A percentile compares a stretch with the other conserved stretches of the same genome.
phyloP scores from a whole-genome alignment of 352 stramenopile genomes.

The Pythium utonaiense region DNA sequence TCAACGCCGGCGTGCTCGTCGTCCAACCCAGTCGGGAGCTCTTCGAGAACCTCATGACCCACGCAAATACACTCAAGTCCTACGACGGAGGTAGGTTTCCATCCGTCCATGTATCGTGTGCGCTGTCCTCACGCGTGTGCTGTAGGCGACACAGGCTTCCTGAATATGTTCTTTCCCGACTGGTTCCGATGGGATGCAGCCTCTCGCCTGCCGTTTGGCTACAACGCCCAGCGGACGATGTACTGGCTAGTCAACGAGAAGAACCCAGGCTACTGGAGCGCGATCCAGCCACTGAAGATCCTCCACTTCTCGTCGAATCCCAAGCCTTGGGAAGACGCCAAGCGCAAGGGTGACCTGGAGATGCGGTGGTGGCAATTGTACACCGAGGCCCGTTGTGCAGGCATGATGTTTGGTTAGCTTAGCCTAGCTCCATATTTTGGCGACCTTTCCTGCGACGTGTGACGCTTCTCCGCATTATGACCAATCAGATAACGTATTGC shows the following conservation, averaged over 20 bases:
- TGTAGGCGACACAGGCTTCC: constrained; percentile 70
- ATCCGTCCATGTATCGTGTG: not conserved
- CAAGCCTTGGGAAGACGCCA: constrained; percentile 39
- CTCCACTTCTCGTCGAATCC: constrained; percentile 40
- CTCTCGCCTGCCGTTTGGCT: constrained; percentile 63
- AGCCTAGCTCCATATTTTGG: not conserved
- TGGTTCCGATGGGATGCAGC: constrained; percentile 56
- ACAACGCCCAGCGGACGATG: constrained; percentile 83
- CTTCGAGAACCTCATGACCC: constrained; percentile 53
- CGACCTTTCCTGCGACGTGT: constrained; percentile 10
- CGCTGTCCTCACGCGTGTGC: not conserved
- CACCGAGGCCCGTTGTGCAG: constrained; percentile 26
- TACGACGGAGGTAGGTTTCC: constrained; percentile 62
- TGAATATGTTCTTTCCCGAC: constrained; percentile 79
- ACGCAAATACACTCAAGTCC: constrained; percentile 37
- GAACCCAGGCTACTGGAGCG: constrained; percentile 71
- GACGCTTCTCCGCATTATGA: not conserved
- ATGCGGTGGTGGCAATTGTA: constrained; percentile 46
- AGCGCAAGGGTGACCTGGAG: constrained; percentile 39
- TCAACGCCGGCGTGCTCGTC: constrained; percentile 83
- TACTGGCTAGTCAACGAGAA: constrained; percentile 74
- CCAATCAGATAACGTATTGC: constrained; percentile 3
- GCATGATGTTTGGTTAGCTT: constrained; percentile 7
- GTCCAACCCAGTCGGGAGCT: constrained; percentile 41
- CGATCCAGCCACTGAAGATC: constrained; percentile 41